phyloP scores from a whole-genome alignment of 2,329 filamentous ascomycete species.

The Talaromyces amestolkiae region DNA sequence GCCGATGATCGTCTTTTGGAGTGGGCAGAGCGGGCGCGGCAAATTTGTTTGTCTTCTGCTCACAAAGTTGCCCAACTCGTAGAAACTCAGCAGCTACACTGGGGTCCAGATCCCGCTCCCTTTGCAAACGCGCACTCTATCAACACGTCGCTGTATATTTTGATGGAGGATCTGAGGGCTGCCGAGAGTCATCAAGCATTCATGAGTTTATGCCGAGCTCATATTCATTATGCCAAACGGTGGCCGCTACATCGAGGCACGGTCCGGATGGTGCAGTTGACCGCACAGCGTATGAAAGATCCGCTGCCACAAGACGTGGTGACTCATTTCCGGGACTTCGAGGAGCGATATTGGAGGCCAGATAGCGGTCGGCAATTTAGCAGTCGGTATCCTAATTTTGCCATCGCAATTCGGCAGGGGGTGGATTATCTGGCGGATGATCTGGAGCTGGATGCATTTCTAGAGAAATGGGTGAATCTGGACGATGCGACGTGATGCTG shows the following conservation, averaged over 20 bases:
- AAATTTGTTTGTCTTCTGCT: slow-evolving; percentile 24
- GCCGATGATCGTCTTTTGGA: slow-evolving; percentile 12
- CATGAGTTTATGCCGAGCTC: slow-evolving; percentile 28
- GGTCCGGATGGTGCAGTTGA: slow-evolving; percentile 30
- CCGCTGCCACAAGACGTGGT: slow-evolving; percentile 26
- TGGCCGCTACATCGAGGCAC: slow-evolving; percentile 29
- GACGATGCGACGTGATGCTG: not conserved
- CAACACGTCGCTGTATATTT: slow-evolving; percentile 26
- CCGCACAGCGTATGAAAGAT: slow-evolving; percentile 25
- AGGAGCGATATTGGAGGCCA: slow-evolving; percentile 23
- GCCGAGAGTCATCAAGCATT: slow-evolving; percentile 27
- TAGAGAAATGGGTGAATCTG: slow-evolving; percentile 30
- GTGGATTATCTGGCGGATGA: slow-evolving; percentile 11
- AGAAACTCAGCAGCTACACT: slow-evolving; percentile 27
- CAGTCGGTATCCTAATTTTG: slow-evolving; percentile 27
- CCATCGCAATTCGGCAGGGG: slow-evolving; percentile 14
- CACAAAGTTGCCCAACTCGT: slow-evolving; percentile 26
- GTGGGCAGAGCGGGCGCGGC: slow-evolving; percentile 19
- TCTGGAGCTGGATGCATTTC: slow-evolving; percentile 28
- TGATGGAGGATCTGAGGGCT: slow-evolving; percentile 28
- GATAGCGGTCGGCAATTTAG: slow-evolving; percentile 24
- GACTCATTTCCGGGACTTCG: slow-evolving; percentile 27
- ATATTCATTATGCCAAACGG: slow-evolving; percentile 27
- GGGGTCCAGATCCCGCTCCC: slow-evolving; percentile 31
- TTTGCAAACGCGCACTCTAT: slow-evolving; percentile 29